These are phyloP conservation scores for Stagonosporopsis chrysanthemi DNA, from an alignment of 2,329 filamentous ascomycete genomes.

Conservation along the genomic window DNA sequence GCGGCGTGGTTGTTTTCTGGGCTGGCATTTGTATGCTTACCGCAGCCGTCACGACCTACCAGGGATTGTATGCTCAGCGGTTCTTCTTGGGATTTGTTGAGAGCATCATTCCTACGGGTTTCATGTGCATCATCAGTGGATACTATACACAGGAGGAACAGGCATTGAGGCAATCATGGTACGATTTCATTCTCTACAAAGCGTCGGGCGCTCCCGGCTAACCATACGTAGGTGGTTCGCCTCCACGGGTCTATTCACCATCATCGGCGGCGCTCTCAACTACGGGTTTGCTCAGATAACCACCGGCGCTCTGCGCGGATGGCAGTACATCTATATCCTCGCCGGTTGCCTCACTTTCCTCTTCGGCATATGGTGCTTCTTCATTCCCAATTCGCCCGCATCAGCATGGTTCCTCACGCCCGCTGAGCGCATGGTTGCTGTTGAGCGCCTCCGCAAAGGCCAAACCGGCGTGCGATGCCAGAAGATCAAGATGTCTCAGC, in stretches of 20 bases:
- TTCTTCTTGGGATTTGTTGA: constrained; percentile 67
- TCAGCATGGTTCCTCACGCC: constrained; percentile 72
- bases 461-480: constrained; percentile 62
- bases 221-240: constrained; percentile 62
- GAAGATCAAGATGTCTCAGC: constrained; percentile 61
- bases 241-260: constrained; percentile 56
- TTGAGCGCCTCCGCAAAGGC: constrained; percentile 56
- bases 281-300: constrained; percentile 51
- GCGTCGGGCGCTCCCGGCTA: background rate
- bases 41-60: constrained; percentile 68
- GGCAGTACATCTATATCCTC: constrained; percentile 75
- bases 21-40: constrained; percentile 72
- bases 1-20: constrained; percentile 71
- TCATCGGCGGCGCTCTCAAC: constrained; percentile 43
- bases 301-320: constrained; percentile 54
- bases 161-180: constrained; percentile 63
- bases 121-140: constrained; percentile 60
- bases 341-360: constrained; percentile 61
- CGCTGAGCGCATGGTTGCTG: constrained; percentile 66
- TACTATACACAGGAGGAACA: constrained; percentile 54
- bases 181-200: background rate
- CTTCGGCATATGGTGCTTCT: constrained; percentile 73
- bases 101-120: constrained; percentile 63
- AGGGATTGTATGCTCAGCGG: constrained; percentile 65
- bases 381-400: constrained; percentile 70